Percentiles rank a stretch among this genome's conserved stretches.
phyloP scores from a whole-genome alignment of 768 basidiomycete species.

The Tubosaeta sp. region DNA sequence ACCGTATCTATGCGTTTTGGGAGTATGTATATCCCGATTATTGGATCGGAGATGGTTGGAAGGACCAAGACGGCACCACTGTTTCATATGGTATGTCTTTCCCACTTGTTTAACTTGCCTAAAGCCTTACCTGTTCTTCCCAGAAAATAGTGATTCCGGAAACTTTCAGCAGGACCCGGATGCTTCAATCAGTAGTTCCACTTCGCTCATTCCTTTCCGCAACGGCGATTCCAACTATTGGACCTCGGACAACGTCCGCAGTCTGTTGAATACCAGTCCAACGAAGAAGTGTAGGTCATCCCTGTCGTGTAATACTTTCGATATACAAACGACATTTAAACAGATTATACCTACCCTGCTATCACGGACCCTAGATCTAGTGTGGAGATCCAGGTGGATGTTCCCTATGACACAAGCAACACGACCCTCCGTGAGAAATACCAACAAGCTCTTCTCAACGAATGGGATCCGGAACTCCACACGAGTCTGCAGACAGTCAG shows the following conservation, averaged over 20 bases:
- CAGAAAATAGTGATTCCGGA: neutral
- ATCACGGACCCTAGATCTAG: constrained; percentile 7
- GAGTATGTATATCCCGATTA: constrained; percentile 19
- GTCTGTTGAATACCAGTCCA: neutral
- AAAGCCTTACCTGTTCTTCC: neutral
- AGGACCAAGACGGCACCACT: neutral
- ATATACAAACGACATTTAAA: neutral
- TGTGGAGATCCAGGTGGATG: constrained; percentile 10
- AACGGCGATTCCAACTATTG: constrained; percentile 4
- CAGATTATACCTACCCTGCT: constrained; percentile 20
- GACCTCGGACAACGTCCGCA: constrained; percentile 10
- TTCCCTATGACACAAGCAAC: constrained; percentile 5
- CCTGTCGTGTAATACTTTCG: neutral
- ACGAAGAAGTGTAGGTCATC: constrained; percentile 5
- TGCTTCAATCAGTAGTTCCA: neutral
- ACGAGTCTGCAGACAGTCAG: neutral
- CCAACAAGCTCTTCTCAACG: neutral
- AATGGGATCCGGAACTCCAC: neutral
- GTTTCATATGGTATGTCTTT: constrained; percentile 8
- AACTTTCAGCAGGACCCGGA: neutral
- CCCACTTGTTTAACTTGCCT: neutral
- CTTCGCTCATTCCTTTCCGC: constrained; percentile 14
- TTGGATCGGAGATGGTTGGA: constrained; percentile 15
- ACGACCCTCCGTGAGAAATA: neutral
- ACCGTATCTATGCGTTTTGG: constrained; percentile 19